phyloP scores from a whole-genome alignment of 371 early-diverging fungal species.

The Rhizopus delemar region DNA sequence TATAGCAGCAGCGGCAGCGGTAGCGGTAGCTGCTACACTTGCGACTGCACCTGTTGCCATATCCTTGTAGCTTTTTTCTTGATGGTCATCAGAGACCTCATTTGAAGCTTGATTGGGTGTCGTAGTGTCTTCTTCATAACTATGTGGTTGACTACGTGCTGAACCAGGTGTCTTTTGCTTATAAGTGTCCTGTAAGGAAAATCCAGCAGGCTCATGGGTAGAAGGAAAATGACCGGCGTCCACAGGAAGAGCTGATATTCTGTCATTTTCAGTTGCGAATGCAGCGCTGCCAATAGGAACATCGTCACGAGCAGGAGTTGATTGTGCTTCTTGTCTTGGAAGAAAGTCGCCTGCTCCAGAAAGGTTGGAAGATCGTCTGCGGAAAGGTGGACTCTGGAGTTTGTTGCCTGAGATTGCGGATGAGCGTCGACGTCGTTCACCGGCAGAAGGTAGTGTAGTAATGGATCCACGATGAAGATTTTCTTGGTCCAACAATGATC shows the following conservation, averaged over 20 bases:
- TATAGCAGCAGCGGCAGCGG: constrained; percentile 15
- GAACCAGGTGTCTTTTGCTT: background rate
- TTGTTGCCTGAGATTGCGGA: no score
- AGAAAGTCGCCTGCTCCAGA: constrained; percentile 4
- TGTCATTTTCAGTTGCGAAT: background rate
- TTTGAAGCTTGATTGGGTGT: background rate
- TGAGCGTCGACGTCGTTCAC: constrained; percentile 5
- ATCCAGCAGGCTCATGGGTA: background rate
- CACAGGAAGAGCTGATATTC: background rate
- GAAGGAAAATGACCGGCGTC: background rate
- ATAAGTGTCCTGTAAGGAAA: background rate
- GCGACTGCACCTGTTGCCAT: constrained; percentile 9
- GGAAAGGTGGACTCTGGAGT: background rate
- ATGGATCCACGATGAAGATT: constrained; percentile 20
- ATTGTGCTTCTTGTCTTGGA: background rate
- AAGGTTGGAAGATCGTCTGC: background rate
- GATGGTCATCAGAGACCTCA: no score
- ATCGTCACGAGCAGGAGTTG: constrained; percentile 4
- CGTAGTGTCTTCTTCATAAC: background rate
- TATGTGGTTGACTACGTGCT: background rate
- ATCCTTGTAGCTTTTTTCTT: constrained; percentile 3
- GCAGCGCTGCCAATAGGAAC: constrained; percentile 8
- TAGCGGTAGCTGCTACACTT: constrained; percentile 9
- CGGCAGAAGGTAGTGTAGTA: constrained; percentile 20
- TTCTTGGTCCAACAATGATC: constrained; percentile 20